A percentile compares a stretch with the other conserved stretches of the same genome.
Conservation (phyloP, 257 asterid genomes). For the Apocynum venetum region DNA sequence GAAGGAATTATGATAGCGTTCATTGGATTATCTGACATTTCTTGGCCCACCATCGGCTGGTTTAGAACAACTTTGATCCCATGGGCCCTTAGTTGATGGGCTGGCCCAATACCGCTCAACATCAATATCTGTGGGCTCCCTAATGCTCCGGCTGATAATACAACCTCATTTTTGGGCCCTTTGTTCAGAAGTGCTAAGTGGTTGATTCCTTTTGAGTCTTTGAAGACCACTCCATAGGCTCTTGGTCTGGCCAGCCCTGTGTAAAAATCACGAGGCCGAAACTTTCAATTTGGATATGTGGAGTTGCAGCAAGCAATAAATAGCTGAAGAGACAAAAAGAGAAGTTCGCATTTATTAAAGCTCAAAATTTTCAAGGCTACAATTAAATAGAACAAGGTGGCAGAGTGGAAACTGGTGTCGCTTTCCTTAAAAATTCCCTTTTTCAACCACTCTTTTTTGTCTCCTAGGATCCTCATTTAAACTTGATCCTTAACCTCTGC, state of each 20-base stretch:
- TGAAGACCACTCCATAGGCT: slow-evolving; percentile 55
- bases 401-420: too few relatives aligned
- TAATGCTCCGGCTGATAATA: slow-evolving; percentile 72
- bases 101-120: slow-evolving; percentile 65
- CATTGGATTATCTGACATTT: slow-evolving; percentile 79
- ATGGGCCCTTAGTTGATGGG: slow-evolving; percentile 21
- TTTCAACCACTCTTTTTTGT: slow-evolving; percentile 1
- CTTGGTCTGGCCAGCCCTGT: slow-evolving; percentile 36
- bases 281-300: neutral
- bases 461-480: neutral
- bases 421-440: too few relatives aligned
- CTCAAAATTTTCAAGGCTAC: neutral
- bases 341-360: neutral
- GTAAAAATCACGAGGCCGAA: neutral
- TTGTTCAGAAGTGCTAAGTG: slow-evolving; percentile 53
- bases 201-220: slow-evolving; percentile 36
- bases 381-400: neutral
- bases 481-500: neutral
- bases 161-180: slow-evolving; percentile 41
- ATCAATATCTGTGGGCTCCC: slow-evolving; percentile 83
- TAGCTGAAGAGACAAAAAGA: neutral
- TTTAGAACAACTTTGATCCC: slow-evolving; percentile 24
- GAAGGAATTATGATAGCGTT: slow-evolving; percentile 58
- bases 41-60: slow-evolving; percentile 68
- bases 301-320: neutral